Percentiles rank a stretch among this genome's conserved stretches.
These are phyloP conservation scores for Schizochytrium sp. DNA, from an alignment of 108 stramenopile species.

Conservation along the genomic window DNA sequence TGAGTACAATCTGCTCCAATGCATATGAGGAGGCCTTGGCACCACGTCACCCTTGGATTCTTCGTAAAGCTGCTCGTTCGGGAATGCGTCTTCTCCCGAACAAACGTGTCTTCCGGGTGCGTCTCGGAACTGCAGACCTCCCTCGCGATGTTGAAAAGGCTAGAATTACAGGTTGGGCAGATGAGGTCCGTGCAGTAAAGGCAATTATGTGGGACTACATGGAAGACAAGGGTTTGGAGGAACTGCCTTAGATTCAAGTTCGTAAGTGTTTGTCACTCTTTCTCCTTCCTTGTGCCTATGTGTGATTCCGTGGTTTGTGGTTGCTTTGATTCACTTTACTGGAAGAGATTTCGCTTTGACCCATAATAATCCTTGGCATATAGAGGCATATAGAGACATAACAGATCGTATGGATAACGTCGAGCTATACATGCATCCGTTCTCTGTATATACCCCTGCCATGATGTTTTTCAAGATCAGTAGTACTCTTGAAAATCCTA, in stretches of 20 bases:
- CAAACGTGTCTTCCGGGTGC: constrained; percentile 45
- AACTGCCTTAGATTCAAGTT: not conserved
- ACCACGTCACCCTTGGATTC: constrained; percentile 15
- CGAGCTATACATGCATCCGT: too few relatives aligned
- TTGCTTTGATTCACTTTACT: too few relatives aligned
- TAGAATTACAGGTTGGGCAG: not conserved
- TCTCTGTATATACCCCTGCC: too few relatives aligned
- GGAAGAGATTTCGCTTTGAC: too few relatives aligned
- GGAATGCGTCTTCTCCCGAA: constrained; percentile 30
- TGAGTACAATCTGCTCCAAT: constrained; percentile 51
- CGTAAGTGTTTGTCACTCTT: not conserved
- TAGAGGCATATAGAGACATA: too few relatives aligned
- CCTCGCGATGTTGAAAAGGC: not conserved
- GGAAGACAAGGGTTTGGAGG: not conserved
- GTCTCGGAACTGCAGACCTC: constrained; percentile 1
- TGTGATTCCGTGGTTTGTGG: too few relatives aligned
- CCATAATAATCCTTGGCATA: too few relatives aligned
- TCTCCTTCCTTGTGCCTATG: not conserved
- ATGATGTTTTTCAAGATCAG: too few relatives aligned
- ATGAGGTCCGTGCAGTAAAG: not conserved
- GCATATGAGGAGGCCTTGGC: constrained; percentile 32
- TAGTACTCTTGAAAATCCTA: too few relatives aligned
- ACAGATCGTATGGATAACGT: too few relatives aligned
- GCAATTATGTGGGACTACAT: constrained; percentile 51
- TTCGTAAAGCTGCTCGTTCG: constrained; percentile 47